Evolutionary conservation across 306 rosid species (phyloP), one percentile per base, ranked within the genome.

Genomic region (Canavalia gladiata): DNA sequence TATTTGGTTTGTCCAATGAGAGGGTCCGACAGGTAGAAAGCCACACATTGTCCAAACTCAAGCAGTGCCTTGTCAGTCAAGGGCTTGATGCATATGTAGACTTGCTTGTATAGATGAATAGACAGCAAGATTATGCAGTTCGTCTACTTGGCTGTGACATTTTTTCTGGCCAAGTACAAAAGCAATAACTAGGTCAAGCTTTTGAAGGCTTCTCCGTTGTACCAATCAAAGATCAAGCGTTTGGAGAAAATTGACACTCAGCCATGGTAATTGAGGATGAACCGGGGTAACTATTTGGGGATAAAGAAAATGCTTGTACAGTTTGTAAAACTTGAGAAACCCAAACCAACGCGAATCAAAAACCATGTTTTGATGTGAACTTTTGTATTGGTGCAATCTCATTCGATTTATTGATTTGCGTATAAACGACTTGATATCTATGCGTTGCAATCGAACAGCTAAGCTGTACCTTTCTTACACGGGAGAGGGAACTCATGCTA

Each of bases 41-140:
- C 77, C 81, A 88, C 75, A 97, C 95, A 11, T 72, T 92, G 85
- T 68, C 82, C 82, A 92, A 89, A 87, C 97, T 95, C 80, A 95
- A 84, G 84, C 81, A 88, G 67, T 82, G 89, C 84, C 86, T 91
- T 77, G 87, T 67, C 63, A 82, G 84, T 83, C 90, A 92, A 56
- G 92, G 92, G 18, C 94, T 91, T 37, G 89, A 78, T 55, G 95
- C 95, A 72, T 94, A 94, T 82, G 31, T 81, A 34, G 84, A 85
- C 76, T 79, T 92, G 85, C 86, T 95, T 72, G 70, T 87, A 64
- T 95, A 87, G 82, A 68, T 46, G 34, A 43, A 57, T 59, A 70
- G 66, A 65, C 73, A 63, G 39, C 54, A 52, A 50, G 70, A 55
- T 41, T 83, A 60, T 70, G 83, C 68, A 57, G 76, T 78, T 76